phyloP scores from a whole-genome alignment of 345 rosid genomes.

The Toxicodendron radicans region DNA sequence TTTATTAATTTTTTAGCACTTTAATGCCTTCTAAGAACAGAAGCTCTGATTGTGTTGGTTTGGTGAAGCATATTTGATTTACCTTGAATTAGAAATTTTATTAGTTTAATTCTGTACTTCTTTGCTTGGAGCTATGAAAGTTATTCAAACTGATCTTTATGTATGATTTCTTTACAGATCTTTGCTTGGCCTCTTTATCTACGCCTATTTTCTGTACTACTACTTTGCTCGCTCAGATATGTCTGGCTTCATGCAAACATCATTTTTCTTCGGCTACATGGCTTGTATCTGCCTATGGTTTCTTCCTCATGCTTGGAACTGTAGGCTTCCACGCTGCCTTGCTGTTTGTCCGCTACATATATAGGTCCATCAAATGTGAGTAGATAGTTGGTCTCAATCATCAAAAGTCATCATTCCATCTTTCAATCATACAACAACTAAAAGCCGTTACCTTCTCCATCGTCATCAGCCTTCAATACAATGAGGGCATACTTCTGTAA shows the following conservation, averaged over 20 bases:
- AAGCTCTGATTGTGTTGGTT: no score
- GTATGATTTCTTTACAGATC: slow-evolving; percentile 28
- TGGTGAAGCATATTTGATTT: no score
- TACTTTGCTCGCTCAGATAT: slow-evolving; percentile 44
- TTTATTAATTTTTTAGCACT: no score
- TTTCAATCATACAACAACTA: not conserved
- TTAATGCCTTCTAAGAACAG: no score
- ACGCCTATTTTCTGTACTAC: slow-evolving; percentile 50
- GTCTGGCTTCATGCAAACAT: slow-evolving; percentile 61
- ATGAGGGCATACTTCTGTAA: slow-evolving; percentile 53
- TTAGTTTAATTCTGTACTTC: no score
- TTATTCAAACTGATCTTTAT: not conserved
- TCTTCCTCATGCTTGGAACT: slow-evolving; percentile 59
- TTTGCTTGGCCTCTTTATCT: slow-evolving; percentile 46
- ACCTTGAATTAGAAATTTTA: no score
- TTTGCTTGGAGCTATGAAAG: not conserved
- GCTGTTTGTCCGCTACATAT: slow-evolving; percentile 49
- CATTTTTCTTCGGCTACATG: slow-evolving; percentile 57
- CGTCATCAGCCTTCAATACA: slow-evolving; percentile 53
- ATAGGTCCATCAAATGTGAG: no score
- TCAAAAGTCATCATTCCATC: no score
- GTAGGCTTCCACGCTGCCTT: slow-evolving; percentile 48
- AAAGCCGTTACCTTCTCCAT: slow-evolving; percentile 54
- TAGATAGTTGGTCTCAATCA: no score
- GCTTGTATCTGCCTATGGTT: slow-evolving; percentile 53